phyloP scores from a whole-genome alignment of 495 filamentous ascomycete genomes.

The Penicillium cataractarum region DNA sequence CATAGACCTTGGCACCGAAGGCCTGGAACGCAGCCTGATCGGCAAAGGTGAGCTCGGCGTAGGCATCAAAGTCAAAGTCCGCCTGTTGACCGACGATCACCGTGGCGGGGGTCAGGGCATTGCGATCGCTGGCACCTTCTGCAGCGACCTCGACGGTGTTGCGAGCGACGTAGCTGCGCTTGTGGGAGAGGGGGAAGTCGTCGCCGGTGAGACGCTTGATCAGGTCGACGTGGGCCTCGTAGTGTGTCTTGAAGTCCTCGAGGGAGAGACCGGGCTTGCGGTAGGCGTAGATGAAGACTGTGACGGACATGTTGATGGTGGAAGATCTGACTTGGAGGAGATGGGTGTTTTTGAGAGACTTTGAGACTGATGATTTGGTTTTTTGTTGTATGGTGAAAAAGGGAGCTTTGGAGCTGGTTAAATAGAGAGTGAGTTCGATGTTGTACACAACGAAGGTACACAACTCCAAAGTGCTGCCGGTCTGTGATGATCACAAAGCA shows the following conservation, averaged over 20 bases:
- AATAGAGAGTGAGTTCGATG: background rate
- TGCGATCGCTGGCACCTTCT: conserved; percentile 20
- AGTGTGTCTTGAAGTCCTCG: conserved; percentile 29
- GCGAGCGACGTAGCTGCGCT: conserved; percentile 30
- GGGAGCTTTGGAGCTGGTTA: background rate
- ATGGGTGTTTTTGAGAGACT: background rate
- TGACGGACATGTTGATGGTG: conserved; percentile 23
- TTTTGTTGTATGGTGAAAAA: background rate
- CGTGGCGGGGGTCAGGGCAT: conserved; percentile 32
- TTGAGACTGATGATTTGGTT: background rate
- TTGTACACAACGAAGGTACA: background rate
- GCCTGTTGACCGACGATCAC: conserved; percentile 38
- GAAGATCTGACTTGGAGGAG: background rate
- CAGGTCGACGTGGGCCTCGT: conserved; percentile 26
- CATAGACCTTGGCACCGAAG: conserved; percentile 30
- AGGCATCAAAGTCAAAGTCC: conserved; percentile 45
- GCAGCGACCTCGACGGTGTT: conserved; percentile 15
- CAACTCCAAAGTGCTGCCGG: background rate
- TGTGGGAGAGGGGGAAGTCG: conserved; percentile 27
- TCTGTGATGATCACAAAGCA: background rate
- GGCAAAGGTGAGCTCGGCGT: conserved; percentile 39
- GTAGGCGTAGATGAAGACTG: conserved; percentile 23
- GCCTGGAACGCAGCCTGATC: conserved; percentile 34
- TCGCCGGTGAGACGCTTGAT: conserved; percentile 21
- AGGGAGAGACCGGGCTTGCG: conserved; percentile 27